Base-by-base conservation (phyloP, 805 yeast species). In the Middelhovenomyces tepae region DNA sequence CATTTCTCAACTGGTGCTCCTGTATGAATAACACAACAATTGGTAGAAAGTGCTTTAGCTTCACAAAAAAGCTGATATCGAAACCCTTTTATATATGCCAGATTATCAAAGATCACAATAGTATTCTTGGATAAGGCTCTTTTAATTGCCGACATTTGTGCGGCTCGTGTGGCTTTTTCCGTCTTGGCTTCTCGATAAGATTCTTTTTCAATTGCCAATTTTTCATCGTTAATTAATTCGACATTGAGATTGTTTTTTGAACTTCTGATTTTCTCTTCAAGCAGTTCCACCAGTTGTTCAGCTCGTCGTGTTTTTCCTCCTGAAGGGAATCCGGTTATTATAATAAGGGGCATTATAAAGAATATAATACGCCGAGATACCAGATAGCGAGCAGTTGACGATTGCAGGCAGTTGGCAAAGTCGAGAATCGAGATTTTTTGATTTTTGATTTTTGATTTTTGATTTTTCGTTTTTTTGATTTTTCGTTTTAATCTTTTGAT, bases 31-130 rank as follows among this genome's bases (percentile, higher is more conserved):
- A 87, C 81, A 50, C 93, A 80, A 42, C 83, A 79, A 2, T 91
- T 77, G 1, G 96, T 86, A 11, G 75, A 67, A 17, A 76, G 64
- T 1, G 85, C 79, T 53, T 87, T 89, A 23, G 95, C 87, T 55
- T 91, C 98, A 56, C 96, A 87, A 54, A 75, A 86, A 34, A 91
- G 64, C 57, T 91, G 98, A 57, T 91, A 91, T 39, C 98, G 65
- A 54, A 87, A 86, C 0, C 98, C 98, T 52, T 91, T 91, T 48
- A 91, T 91, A 53, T 91, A 91, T 25, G 83, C 76, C 47, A 86
- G 64, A 1, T 91, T 73, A 54, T 91, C 98, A 34, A 91, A 65
- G 11, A 91, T 75, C 1, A 91, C 96, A 18, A 91, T 67, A 14
- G 72, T 76, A 19, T 69, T 62, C 24, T 77, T 67, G 1, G 81